Percentiles rank a stretch among this genome's conserved stretches.
phyloP scores from a whole-genome alignment of 768 basidiomycete species.

The Crepidotus variabilis region DNA sequence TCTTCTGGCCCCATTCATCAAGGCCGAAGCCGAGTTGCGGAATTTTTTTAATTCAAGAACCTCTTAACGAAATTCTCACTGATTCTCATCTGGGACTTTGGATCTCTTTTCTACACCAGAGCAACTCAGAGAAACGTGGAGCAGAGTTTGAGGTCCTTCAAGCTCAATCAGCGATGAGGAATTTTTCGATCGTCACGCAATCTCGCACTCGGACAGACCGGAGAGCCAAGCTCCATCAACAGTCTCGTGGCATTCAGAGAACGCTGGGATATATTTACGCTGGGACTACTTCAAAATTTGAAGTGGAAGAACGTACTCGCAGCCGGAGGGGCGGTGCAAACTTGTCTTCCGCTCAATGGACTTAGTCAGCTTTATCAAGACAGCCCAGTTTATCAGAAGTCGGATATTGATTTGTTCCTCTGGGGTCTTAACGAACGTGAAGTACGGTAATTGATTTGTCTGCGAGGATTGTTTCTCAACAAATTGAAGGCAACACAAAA shows the following conservation, averaged over 20 bases:
- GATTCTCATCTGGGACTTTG: too few relatives aligned
- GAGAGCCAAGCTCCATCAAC: background rate
- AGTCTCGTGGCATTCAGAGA: slow-evolving; percentile 37
- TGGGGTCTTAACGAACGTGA: slow-evolving; percentile 40
- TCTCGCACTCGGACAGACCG: background rate
- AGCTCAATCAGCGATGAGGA: too few relatives aligned
- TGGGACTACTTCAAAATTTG: slow-evolving; percentile 39
- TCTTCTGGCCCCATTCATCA: too few relatives aligned
- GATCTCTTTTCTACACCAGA: too few relatives aligned
- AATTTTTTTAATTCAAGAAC: too few relatives aligned
- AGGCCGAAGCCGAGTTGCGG: too few relatives aligned
- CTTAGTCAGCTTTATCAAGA: slow-evolving; percentile 39
- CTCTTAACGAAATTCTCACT: too few relatives aligned
- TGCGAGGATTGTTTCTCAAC: background rate
- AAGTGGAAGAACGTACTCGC: slow-evolving; percentile 46
- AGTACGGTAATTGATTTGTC: slow-evolving; percentile 8
- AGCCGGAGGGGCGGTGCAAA: slow-evolving; percentile 43
- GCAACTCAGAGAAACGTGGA: too few relatives aligned
- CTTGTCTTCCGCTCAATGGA: slow-evolving; percentile 30
- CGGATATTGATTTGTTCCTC: slow-evolving; percentile 45
- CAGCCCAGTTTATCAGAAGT: slow-evolving; percentile 32
- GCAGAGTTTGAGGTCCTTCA: too few relatives aligned
- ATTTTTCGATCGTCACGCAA: too few relatives aligned
- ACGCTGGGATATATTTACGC: slow-evolving; percentile 44
- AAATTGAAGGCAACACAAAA: slow-evolving; percentile 17